Evolutionary conservation across 345 rosid species (phyloP), one percentile per base, ranked within the genome.

Genomic region (Viola odorata): DNA sequence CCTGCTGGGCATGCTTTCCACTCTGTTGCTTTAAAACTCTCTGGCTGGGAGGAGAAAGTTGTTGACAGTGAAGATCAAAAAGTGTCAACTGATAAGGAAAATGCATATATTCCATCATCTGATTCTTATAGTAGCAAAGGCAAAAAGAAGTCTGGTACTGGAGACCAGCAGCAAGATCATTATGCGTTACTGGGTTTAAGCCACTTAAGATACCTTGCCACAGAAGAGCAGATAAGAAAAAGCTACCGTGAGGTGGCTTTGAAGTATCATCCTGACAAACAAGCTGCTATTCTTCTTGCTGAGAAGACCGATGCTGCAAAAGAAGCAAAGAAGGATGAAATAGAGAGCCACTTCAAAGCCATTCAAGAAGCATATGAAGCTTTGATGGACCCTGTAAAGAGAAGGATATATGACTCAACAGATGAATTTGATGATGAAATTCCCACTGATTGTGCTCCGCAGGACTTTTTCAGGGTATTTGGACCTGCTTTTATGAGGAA

Each of bases 391-490:
- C 96, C 97, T 32, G 48, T 82, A 38, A 95, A 75, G 85, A 82
- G 99, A 74, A 86, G 99, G 68, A 80, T 91, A 37, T 91, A 88
- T 58, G 99, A 91, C 71, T 91, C 99, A 10, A 83, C 97, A 1
- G 97, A 91, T 73, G 97, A 95, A 75, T 91, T 95, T 79, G 99
- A 95, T 65, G 96, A 95, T 73, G 99, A 86, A 75, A 81, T 95
- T 56, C 97, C 99, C 0, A 73, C 87, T 0, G 96, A 91, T 11
- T 91, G 97, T 69, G 79, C 82, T 4, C 88, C 94, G 0, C 95
- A 80, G 74, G 97, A 95, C 75, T 95, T 91, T 75, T 95, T 78
- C 78, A 90, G 83, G 81, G 99, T 95, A 41, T 95, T 95, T 79
- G 85, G 94, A 71, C 99, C 97, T 8, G 99, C 97, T 62, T 95